phyloP scores from a whole-genome alignment of 2,329 filamentous ascomycete genomes.

The Cercospora zeina region DNA sequence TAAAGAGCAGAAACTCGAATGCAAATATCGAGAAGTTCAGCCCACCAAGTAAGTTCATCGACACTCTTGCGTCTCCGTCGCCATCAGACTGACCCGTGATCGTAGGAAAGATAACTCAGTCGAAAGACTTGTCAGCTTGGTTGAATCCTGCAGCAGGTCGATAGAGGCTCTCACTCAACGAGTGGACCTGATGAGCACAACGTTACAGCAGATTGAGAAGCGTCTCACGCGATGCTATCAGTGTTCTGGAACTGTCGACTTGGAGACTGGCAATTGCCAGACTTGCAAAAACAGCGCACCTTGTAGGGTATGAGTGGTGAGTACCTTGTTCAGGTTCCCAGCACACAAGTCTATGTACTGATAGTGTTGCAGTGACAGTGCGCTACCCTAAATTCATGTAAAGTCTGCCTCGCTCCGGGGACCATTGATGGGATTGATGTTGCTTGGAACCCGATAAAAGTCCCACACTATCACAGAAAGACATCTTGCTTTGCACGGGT shows the following conservation, averaged over 20 bases:
- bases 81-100: constrained; percentile 5
- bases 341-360: background rate
- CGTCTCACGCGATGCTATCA: constrained; percentile 28
- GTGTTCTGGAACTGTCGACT: constrained; percentile 25
- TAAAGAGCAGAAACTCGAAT: constrained; percentile 32
- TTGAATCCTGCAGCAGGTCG: constrained; percentile 27
- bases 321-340: background rate
- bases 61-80: background rate
- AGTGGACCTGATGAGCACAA: constrained; percentile 28
- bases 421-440: background rate
- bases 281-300: constrained; percentile 19
- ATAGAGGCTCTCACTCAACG: constrained; percentile 29
- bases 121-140: constrained; percentile 27
- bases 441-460: background rate
- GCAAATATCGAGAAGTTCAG: constrained; percentile 31
- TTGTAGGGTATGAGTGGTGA: constrained; percentile 22
- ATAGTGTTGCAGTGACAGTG: background rate
- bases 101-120: constrained; percentile 31
- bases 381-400: background rate
- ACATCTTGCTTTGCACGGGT: background rate
- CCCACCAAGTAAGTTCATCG: constrained; percentile 29
- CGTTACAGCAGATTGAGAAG: constrained; percentile 24
- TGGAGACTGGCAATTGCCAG: constrained; percentile 26
- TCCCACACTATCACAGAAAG: constrained; percentile 1
- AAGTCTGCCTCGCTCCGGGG: background rate